A percentile compares a stretch with the other conserved stretches of the same genome.
Conservation (phyloP, 2,329 filamentous ascomycete species). For the Parascedosporium putredinis region DNA sequence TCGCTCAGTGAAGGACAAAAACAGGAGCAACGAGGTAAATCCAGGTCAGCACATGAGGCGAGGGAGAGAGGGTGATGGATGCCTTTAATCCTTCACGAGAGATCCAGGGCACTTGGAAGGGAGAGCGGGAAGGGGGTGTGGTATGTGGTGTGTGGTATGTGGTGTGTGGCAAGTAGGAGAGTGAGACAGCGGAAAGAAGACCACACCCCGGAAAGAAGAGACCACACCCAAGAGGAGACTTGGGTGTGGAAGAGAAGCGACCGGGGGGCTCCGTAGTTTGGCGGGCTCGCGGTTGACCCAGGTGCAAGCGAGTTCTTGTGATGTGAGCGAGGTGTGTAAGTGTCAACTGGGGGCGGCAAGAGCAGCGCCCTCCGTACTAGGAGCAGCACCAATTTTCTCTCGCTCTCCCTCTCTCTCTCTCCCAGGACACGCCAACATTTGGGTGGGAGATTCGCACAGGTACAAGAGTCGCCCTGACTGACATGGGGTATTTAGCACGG, state of each 20-base stretch:
- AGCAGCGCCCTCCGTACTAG: background rate
- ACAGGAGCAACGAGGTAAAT: background rate
- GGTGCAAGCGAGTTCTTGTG: background rate
- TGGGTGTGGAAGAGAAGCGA: slow-evolving; percentile 7
- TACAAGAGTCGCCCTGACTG: background rate
- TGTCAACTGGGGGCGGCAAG: background rate
- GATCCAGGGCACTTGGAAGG: background rate
- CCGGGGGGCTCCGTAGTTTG: background rate
- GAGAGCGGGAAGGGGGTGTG: background rate
- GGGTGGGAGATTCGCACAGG: no score
- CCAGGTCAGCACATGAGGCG: background rate
- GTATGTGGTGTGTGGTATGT: background rate
- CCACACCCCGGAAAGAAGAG: no score
- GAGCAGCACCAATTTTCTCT: background rate
- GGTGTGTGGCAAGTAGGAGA: no score
- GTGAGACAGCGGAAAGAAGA: background rate
- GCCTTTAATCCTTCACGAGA: background rate
- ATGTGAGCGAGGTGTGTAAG: background rate
- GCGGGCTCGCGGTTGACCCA: background rate
- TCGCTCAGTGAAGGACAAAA: background rate
- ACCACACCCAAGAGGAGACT: background rate
- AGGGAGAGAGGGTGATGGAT: background rate
- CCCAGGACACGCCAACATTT: no score
- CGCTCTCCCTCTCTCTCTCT: background rate
- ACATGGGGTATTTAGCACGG: background rate